These are phyloP conservation scores for Xylaria scruposa DNA, from an alignment of 495 filamentous ascomycete species.

Conservation along the genomic window DNA sequence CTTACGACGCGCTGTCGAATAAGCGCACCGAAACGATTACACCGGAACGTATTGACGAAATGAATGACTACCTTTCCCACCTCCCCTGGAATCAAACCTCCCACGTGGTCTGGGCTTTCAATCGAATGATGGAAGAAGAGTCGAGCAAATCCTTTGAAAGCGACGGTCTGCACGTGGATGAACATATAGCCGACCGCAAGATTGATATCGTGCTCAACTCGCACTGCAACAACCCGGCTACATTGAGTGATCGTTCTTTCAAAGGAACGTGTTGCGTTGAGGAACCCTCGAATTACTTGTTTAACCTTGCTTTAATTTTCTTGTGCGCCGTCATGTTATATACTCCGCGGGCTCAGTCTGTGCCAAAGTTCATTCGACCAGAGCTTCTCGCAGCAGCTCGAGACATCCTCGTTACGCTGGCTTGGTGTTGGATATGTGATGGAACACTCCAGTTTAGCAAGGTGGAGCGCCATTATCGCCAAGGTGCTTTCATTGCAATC, in stretches of 20 bases:
- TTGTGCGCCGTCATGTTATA: slow-evolving; percentile 34
- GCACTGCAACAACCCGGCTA: slow-evolving; percentile 59
- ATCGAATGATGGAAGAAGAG: slow-evolving; percentile 48
- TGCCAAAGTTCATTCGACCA: slow-evolving; percentile 24
- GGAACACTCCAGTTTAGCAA: slow-evolving; percentile 63
- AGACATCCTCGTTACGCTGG: slow-evolving; percentile 47
- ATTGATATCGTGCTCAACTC: slow-evolving; percentile 64
- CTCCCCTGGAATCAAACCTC: slow-evolving; percentile 48
- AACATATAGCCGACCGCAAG: slow-evolving; percentile 53
- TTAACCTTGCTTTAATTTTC: slow-evolving; percentile 44
- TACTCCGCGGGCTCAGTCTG: slow-evolving; percentile 21
- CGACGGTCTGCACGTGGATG: slow-evolving; percentile 61
- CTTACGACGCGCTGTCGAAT: slow-evolving; percentile 55
- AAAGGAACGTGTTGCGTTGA: slow-evolving; percentile 65
- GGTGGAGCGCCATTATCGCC: slow-evolving; percentile 57
- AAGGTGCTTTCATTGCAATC: slow-evolving; percentile 48
- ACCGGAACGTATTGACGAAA: slow-evolving; percentile 55
- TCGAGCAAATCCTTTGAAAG: slow-evolving; percentile 47
- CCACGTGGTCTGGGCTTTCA: slow-evolving; percentile 61
- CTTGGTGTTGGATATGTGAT: slow-evolving; percentile 64
- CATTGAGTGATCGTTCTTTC: slow-evolving; percentile 51
- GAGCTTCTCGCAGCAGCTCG: slow-evolving; percentile 20
- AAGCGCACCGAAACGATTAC: slow-evolving; percentile 56
- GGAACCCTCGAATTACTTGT: slow-evolving; percentile 43
- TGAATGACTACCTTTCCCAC: slow-evolving; percentile 63